Conservation (phyloP, 352 stramenopile species). For the Saprolegnia parasitica region DNA sequence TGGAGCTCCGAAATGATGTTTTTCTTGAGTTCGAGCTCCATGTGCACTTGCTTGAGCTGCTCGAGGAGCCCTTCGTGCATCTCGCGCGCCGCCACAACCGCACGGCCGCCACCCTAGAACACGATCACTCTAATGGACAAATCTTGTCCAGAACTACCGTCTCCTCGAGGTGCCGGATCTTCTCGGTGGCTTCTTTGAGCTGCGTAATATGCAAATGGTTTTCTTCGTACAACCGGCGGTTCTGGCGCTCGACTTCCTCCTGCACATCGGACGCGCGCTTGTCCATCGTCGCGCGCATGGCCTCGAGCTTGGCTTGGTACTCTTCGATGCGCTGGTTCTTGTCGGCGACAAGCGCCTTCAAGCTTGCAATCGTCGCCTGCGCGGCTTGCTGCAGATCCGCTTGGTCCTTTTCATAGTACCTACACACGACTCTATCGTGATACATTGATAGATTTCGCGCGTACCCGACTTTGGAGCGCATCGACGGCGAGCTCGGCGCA, state of each 20-base stretch:
- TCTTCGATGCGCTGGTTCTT: slow-evolving; percentile 65
- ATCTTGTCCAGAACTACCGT: slow-evolving; percentile 30
- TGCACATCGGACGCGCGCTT: slow-evolving; percentile 51
- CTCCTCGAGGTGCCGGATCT: slow-evolving; percentile 57
- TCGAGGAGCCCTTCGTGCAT: slow-evolving; percentile 58
- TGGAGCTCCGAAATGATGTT: slow-evolving; percentile 2
- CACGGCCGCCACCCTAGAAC: slow-evolving; percentile 32
- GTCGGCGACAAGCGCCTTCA: slow-evolving; percentile 73
- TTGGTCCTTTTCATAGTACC: slow-evolving; percentile 69
- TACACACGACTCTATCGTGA: background rate
- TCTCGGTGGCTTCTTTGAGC: slow-evolving; percentile 62
- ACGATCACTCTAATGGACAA: slow-evolving; percentile 16
- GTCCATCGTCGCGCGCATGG: slow-evolving; percentile 44
- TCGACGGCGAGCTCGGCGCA: slow-evolving; percentile 21
- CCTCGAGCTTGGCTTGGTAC: slow-evolving; percentile 53
- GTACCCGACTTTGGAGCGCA: slow-evolving; percentile 28
- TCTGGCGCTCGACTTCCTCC: slow-evolving; percentile 46
- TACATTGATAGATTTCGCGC: background rate
- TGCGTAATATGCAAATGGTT: slow-evolving; percentile 71
- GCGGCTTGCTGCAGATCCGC: slow-evolving; percentile 62
- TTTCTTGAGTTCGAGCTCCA: slow-evolving; percentile 32
- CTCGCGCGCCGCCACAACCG: slow-evolving; percentile 55
- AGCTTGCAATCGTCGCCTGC: slow-evolving; percentile 68
- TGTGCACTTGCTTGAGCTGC: slow-evolving; percentile 73
- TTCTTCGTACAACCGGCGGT: slow-evolving; percentile 71